Evolutionary conservation across 192 early-diverging fungal genomes (phyloP).

Genomic region (Coemansia sp.): DNA sequence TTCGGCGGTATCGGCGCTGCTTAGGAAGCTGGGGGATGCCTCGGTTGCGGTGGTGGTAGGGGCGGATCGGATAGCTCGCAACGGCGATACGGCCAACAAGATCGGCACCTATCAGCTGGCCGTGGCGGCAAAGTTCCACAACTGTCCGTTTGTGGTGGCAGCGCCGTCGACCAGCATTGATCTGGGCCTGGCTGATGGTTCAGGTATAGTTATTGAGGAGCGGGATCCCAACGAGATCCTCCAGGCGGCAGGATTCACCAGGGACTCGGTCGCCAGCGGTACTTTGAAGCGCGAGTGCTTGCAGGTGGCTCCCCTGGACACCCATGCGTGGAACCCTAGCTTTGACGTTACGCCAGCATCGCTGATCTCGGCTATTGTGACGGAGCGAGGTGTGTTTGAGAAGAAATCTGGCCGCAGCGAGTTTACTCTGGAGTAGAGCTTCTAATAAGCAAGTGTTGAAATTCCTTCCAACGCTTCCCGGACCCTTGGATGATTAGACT

Average conservation of each 20-base stretch:
- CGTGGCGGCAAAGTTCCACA: slow-evolving; percentile 80
- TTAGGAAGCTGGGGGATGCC: slow-evolving; percentile 55
- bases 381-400: slow-evolving; percentile 76
- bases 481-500: too few species aligned
- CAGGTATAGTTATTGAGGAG: slow-evolving; percentile 84
- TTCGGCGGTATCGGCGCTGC: slow-evolving; percentile 81
- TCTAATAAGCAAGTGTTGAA: too few species aligned
- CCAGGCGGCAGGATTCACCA: slow-evolving; percentile 35
- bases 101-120: slow-evolving; percentile 98
- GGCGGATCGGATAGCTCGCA: slow-evolving; percentile 91
- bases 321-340: slow-evolving; percentile 93
- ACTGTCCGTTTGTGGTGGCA: slow-evolving; percentile 89
- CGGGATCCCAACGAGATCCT: slow-evolving; percentile 69
- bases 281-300: slow-evolving; percentile 54
- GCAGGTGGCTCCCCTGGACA: slow-evolving; percentile 74
- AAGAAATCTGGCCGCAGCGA: slow-evolving; percentile 45
- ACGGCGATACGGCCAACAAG: slow-evolving; percentile 98
- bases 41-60: slow-evolving; percentile 91
- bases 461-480: too few species aligned
- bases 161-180: slow-evolving; percentile 92
- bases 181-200: slow-evolving; percentile 60
- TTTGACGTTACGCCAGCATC: slow-evolving; percentile 91
- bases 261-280: slow-evolving; percentile 28
- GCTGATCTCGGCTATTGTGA: slow-evolving; percentile 87
- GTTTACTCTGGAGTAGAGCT: slow-evolving; percentile 62